Conservation (phyloP, 352 stramenopile genomes). For the Globisporangium nodosum region DNA sequence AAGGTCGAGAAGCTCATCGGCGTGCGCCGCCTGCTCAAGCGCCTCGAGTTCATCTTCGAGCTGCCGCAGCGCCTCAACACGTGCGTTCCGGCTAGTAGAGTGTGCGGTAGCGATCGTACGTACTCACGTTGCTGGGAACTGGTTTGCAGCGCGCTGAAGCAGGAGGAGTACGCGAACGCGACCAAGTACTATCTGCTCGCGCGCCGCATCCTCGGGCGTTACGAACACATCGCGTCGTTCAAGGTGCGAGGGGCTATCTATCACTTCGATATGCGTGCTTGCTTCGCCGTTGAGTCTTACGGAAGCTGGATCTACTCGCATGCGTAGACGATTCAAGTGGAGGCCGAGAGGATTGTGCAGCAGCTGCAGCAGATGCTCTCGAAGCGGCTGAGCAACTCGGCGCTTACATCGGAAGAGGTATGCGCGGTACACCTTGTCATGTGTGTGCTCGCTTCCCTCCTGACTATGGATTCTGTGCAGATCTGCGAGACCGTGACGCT, state of each 20-base stretch:
- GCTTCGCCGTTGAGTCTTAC: background rate
- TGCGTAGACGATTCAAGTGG: conserved; percentile 71
- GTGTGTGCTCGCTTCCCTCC: too few species aligned
- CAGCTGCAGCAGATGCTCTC: conserved; percentile 63
- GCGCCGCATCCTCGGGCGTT: conserved; percentile 76
- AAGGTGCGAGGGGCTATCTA: conserved; percentile 26
- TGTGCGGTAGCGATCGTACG: background rate
- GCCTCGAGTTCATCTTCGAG: conserved; percentile 97
- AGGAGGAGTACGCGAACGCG: conserved; percentile 84
- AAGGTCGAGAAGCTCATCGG: conserved; percentile 97
- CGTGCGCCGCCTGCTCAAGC: conserved; percentile 93
- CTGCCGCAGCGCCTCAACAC: conserved; percentile 87
- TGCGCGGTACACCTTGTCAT: background rate
- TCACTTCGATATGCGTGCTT: background rate
- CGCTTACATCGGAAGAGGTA: conserved; percentile 48
- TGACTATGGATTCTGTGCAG: conserved; percentile 10
- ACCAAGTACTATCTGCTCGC: conserved; percentile 87
- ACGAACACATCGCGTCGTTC: conserved; percentile 88
- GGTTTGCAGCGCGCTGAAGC: conserved; percentile 58
- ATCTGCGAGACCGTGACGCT: conserved; percentile 61
- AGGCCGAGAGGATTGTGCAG: conserved; percentile 83
- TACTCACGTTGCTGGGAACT: too few species aligned
- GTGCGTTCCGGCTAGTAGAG: conserved; percentile 15
- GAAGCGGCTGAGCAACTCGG: conserved; percentile 41
- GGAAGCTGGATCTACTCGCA: too few species aligned